Evolutionary conservation across 2,329 filamentous ascomycete species (phyloP), one percentile per base, ranked within the genome.

Genomic region (Karstenula rhodostoma): DNA sequence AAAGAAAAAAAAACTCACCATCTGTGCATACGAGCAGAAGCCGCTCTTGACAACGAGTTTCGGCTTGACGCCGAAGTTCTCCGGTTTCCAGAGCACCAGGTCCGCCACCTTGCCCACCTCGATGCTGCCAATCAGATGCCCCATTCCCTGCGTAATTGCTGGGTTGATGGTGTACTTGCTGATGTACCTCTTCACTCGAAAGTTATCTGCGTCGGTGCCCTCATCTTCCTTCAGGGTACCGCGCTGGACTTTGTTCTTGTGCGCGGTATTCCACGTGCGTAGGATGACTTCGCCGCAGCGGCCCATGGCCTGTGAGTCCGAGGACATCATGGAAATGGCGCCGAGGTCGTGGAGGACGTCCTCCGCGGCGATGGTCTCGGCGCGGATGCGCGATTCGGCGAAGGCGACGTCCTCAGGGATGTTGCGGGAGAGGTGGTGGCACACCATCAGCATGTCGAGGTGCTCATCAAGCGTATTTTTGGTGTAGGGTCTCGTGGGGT

Each of bases 371-470:
- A 98, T 98, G 37, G 94, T 98, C 81, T 98, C 94, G 66, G 93
- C 92, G 60, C 94, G 91, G 78, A 98, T 98, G 42, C 94, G 92
- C 37, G 89, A 93, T 81, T 98, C 94, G 50, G 94, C 94, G 73
- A 98, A 98, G 1, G 94, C 93, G 15, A 98, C 90, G 75, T 98
- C 94, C 80, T 98, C 94, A 59, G 94, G 92, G 61, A 97, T 97
- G 78, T 97, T 89, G 78, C 92, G 92, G 55, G 89, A 93, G 10
- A 98, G 83, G 74, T 98, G 94, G 78, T 98, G 94, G 82, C 94
- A 98, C 40, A 97, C 93, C 94, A 97, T 97, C 49, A 97, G 83
- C 94, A 98, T 98, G 81, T 98, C 94, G 15, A 97, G 86, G 79
- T 98, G 94, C 79, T 98, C 94, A 73, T 97, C 94, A 0, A 98